These are phyloP conservation scores for Euphorbia tirucalli DNA, from an alignment of 345 rosid genomes.

Conservation along the genomic window DNA sequence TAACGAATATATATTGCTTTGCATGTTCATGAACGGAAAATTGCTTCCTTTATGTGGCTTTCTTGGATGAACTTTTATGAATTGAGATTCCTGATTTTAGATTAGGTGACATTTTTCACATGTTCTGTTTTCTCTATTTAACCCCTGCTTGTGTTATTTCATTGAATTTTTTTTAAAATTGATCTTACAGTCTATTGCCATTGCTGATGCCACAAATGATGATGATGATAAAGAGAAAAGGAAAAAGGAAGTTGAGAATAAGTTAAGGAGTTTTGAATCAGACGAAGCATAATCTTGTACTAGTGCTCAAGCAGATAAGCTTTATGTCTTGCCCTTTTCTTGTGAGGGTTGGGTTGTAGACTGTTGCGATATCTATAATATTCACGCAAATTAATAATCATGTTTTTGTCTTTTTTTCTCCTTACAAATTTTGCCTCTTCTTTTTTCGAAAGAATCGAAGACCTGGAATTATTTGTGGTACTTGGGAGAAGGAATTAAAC, in stretches of 20 bases:
- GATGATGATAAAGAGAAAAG: conserved; percentile 45
- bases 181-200: neutral
- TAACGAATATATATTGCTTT: too few relatives aligned
- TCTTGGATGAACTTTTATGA: neutral
- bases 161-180: too few relatives aligned
- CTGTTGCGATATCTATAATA: neutral
- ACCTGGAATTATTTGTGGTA: too few relatives aligned
- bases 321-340: neutral
- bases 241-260: conserved; percentile 66
- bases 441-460: too few relatives aligned
- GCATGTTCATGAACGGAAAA: too few relatives aligned
- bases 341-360: neutral
- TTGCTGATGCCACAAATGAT: neutral
- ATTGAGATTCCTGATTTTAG: neutral
- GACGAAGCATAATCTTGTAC: conserved; percentile 88
- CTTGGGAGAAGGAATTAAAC: conserved; percentile 94
- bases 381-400: neutral
- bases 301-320: conserved; percentile 76
- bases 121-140: neutral
- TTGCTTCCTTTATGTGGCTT: too few relatives aligned
- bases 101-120: too few relatives aligned
- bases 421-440: too few relatives aligned
- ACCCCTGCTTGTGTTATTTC: too few relatives aligned
- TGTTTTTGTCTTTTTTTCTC: neutral
- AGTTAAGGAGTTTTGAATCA: conserved; percentile 62